Conservation (phyloP, 2,329 filamentous ascomycete genomes). For the Trichoderma sp. region DNA sequence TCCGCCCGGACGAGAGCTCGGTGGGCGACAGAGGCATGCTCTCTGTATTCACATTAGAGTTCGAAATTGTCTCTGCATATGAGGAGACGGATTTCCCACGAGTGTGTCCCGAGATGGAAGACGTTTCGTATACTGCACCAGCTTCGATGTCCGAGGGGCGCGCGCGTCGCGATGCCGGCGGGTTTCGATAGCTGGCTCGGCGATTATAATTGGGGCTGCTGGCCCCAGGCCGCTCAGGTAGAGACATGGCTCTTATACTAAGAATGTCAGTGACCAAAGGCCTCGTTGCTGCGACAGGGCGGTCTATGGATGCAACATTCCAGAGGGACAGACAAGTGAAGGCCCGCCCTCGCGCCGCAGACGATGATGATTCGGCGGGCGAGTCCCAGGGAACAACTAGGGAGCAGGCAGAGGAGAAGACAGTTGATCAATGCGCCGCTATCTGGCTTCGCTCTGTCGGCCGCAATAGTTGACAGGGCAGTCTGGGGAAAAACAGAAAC, state of each 20-base stretch:
- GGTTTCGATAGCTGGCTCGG: constrained; percentile 67
- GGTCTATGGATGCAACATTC: constrained; percentile 17
- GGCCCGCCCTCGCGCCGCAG: constrained; percentile 22
- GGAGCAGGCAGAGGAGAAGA: not conserved
- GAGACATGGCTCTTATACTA: constrained; percentile 58
- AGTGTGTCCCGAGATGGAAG: constrained; percentile 50
- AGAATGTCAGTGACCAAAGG: constrained; percentile 15
- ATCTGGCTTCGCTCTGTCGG: not conserved
- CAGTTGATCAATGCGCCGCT: not conserved
- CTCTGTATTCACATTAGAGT: constrained; percentile 61
- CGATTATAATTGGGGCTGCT: constrained; percentile 63
- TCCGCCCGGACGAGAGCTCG: constrained; percentile 39
- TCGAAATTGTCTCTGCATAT: constrained; percentile 60
- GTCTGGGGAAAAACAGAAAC: not conserved
- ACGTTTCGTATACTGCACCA: constrained; percentile 54
- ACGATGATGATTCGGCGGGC: constrained; percentile 9
- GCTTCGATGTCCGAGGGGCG: constrained; percentile 73
- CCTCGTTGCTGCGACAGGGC: constrained; percentile 20
- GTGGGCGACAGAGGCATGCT: constrained; percentile 58
- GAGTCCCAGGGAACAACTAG: constrained; percentile 6
- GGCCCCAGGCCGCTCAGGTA: constrained; percentile 67
- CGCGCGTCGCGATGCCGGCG: constrained; percentile 67
- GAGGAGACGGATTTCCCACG: constrained; percentile 63
- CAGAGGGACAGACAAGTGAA: constrained; percentile 17
- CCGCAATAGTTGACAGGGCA: not conserved